Evolutionary conservation across 1,284 basidiomycete genomes (phyloP), one percentile per base, ranked within the genome.

Genomic region (Papiliotrema laurentii): DNA sequence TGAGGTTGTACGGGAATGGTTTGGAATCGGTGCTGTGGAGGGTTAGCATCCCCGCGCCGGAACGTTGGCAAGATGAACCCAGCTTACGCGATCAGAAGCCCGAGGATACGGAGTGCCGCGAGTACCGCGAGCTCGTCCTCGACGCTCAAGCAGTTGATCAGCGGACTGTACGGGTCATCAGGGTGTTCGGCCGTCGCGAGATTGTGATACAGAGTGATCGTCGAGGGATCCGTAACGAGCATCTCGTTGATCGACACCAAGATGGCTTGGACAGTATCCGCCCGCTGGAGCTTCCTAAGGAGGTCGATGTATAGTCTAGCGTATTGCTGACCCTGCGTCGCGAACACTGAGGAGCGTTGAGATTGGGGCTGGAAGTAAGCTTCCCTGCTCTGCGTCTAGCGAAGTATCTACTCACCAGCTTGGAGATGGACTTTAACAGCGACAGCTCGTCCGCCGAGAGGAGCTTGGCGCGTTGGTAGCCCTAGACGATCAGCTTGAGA

Each of bases 71-170:
- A 18, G 7, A 7, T 14, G 35, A 5, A 39, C 22, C 1, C 2
- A 33, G 60, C 78, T 45, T 50, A 84, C 82, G 86, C 83, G 45
- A 97, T 80, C 24, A 97, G 80, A 19, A 92, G 80, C 1, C 91
- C 89, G 41, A 97, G 77, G 60, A 97, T 87, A 64, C 94, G 87
- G 0, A 88, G 80, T 22, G 87, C 80, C 68, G 93, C 96, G 53
- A 97, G 79, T 62, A 93, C 89, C 25, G 90, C 84, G 61, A 96
- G 97, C 68, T 96, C 90, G 68, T 98, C 94, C 59, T 86, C 84
- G 31, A 87, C 84, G 34, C 90, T 86, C 41, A 97, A 76, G 34
- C 66, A 91, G 87, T 87, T 85, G 30, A 50, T 35, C 19, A 50
- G 7, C 85, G 47, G 47, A 4, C 39, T 40, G 24, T 48, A 48